These are phyloP conservation scores for Fusarium sp. DNA, from an alignment of 2,329 filamentous ascomycete species.

Conservation along the genomic window DNA sequence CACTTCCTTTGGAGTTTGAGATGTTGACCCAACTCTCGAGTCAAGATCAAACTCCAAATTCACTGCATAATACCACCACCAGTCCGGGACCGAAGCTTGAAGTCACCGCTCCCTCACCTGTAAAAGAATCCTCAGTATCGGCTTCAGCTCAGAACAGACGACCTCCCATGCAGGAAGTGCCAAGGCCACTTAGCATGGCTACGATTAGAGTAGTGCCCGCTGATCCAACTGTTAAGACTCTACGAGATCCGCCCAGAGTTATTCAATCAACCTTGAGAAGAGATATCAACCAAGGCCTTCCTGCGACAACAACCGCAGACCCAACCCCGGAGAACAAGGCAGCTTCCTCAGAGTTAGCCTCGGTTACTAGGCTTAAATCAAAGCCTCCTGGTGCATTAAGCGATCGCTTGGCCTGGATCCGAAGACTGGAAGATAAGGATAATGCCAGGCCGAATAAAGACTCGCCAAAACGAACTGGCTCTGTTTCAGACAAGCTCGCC, in stretches of 20 bases:
- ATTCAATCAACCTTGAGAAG: not conserved
- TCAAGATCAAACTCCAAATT: not conserved
- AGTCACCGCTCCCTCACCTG: not conserved
- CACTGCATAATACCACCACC: not conserved
- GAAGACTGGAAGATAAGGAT: conserved; percentile 17
- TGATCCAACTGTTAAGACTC: not conserved
- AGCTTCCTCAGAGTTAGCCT: not conserved
- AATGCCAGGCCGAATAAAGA: conserved; percentile 9
- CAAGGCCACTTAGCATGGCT: not conserved
- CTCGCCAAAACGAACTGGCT: conserved; percentile 13
- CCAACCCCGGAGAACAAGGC: not conserved
- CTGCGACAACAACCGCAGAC: not conserved
- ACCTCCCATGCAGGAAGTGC: not conserved
- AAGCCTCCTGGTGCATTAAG: conserved; percentile 14
- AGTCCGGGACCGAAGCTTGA: not conserved
- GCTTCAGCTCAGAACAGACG: not conserved
- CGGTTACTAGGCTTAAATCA: not conserved
- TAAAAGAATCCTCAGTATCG: conserved; percentile 8
- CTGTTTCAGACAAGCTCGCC: conserved; percentile 24
- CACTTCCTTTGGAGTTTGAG: conserved; percentile 21
- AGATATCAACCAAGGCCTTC: not conserved
- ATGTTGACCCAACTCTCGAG: not conserved
- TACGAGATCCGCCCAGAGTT: not conserved
- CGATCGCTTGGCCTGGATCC: conserved; percentile 22
- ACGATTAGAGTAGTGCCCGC: not conserved